Conservation (phyloP, 2,329 filamentous ascomycete genomes). For the Exophiala lecanii-corni region DNA sequence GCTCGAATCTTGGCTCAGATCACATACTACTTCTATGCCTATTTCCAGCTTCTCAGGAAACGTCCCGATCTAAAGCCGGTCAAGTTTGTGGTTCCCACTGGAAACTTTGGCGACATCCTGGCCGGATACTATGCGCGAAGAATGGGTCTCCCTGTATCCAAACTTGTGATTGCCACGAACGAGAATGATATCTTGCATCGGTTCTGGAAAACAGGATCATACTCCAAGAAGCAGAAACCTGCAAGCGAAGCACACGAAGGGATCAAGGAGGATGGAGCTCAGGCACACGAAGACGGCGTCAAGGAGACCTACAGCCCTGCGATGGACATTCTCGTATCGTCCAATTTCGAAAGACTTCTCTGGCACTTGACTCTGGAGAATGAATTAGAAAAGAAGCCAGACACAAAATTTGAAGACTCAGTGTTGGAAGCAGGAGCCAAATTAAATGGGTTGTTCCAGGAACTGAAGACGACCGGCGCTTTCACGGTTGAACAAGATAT, state of each 20-base stretch:
- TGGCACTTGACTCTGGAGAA: constrained; percentile 86
- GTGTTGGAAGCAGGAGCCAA: constrained; percentile 54
- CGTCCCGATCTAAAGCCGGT: constrained; percentile 54
- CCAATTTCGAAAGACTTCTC: constrained; percentile 91
- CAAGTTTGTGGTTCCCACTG: constrained; percentile 85
- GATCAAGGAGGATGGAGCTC: constrained; percentile 49
- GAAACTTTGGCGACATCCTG: constrained; percentile 94
- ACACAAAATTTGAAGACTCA: constrained; percentile 17
- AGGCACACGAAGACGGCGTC: constrained; percentile 65
- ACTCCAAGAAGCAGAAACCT: constrained; percentile 72
- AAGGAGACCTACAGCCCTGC: constrained; percentile 90
- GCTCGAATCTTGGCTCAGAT: constrained; percentile 93
- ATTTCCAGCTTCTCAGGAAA: constrained; percentile 70
- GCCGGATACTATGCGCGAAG: constrained; percentile 81
- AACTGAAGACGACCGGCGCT: constrained; percentile 74
- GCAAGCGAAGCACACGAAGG: constrained; percentile 24
- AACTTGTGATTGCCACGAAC: constrained; percentile 89
- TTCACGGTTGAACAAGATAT: constrained; percentile 76
- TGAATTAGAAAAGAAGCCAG: constrained; percentile 33
- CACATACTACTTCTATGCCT: constrained; percentile 93
- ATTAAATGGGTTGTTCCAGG: constrained; percentile 70
- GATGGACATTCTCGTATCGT: constrained; percentile 96
- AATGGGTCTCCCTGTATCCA: constrained; percentile 79
- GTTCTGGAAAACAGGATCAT: constrained; percentile 83
- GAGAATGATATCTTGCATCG: constrained; percentile 96